Conservation (phyloP, 1,284 basidiomycete genomes). For the Rhodotorula mucilaginosa region DNA sequence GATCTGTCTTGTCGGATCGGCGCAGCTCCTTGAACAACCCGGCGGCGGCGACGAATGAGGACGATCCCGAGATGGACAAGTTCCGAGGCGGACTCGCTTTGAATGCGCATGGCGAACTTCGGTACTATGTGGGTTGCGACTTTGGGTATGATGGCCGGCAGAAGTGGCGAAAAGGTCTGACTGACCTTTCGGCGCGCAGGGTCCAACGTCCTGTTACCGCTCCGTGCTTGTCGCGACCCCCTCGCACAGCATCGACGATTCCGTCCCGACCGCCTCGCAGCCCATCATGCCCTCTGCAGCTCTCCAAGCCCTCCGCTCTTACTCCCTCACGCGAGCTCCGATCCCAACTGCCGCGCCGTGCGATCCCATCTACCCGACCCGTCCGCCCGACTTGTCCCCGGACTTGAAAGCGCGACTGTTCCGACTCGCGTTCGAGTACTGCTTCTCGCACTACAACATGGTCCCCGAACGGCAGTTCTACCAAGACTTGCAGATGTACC, state of each 20-base stretch:
- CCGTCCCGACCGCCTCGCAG: slow-evolving; percentile 6
- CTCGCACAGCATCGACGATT: neutral
- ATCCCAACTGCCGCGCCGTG: slow-evolving; percentile 31
- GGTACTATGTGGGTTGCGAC: slow-evolving; percentile 27
- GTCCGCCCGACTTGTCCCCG: slow-evolving; percentile 31
- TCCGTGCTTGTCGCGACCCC: slow-evolving; percentile 19
- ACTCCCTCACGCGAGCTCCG: slow-evolving; percentile 38
- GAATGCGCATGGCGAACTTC: slow-evolving; percentile 37
- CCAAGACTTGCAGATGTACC: slow-evolving; percentile 28
- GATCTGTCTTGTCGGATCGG: too few species aligned
- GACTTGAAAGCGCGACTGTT: slow-evolving; percentile 33
- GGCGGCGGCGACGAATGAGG: neutral
- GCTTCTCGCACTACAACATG: slow-evolving; percentile 36
- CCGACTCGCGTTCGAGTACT: slow-evolving; percentile 34
- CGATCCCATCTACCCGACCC: slow-evolving; percentile 26
- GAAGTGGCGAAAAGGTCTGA: neutral
- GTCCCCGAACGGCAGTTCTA: slow-evolving; percentile 35
- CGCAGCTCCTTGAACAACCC: too few species aligned
- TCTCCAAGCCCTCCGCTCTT: slow-evolving; percentile 31
- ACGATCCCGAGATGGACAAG: slow-evolving; percentile 19
- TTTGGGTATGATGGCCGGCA: neutral
- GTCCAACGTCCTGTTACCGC: slow-evolving; percentile 31
- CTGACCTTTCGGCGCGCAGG: neutral
- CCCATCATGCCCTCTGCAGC: slow-evolving; percentile 12
- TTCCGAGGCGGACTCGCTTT: slow-evolving; percentile 37